A percentile compares a stretch with the other conserved stretches of the same genome.
Conservation (phyloP, 164 flowering plant genomes). For the Umbellularia californica region DNA sequence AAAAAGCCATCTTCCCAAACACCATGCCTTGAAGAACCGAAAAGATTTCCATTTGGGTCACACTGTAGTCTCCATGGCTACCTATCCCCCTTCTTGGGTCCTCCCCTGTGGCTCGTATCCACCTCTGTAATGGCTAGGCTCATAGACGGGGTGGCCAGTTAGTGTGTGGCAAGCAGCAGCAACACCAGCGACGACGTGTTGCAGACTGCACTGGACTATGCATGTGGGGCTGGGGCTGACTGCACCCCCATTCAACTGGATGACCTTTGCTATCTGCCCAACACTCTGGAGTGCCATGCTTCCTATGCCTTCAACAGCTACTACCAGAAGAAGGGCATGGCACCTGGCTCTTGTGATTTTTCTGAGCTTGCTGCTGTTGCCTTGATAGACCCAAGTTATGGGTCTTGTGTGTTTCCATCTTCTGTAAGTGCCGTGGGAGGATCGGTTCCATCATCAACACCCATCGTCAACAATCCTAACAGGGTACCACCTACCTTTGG, state of each 20-base stretch:
- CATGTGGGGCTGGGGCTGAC: conserved; percentile 71
- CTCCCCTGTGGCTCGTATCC: neutral
- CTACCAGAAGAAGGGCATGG: conserved; percentile 49
- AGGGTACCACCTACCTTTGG: no score
- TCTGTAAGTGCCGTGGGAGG: no score
- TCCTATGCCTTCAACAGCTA: conserved; percentile 85
- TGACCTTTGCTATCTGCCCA: conserved; percentile 75
- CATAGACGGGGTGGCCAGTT: conserved; percentile 13
- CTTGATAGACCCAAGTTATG: conserved; percentile 76
- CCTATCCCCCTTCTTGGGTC: neutral
- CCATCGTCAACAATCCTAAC: no score
- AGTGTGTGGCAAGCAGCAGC: conserved; percentile 80
- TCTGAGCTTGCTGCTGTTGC: conserved; percentile 66
- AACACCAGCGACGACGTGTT: conserved; percentile 46
- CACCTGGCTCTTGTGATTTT: conserved; percentile 71
- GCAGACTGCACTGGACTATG: conserved; percentile 68
- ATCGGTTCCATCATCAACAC: no score
- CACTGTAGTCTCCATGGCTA: neutral
- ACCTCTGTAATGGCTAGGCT: neutral
- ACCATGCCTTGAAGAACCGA: no score
- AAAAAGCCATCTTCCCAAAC: no score
- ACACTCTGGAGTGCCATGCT: conserved; percentile 74
- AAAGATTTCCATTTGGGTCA: neutral
- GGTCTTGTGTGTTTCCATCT: no score
- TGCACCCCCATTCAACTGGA: conserved; percentile 49